Evolutionary conservation across 2,329 filamentous ascomycete genomes (phyloP).

Genomic region (Shiraia sp.): DNA sequence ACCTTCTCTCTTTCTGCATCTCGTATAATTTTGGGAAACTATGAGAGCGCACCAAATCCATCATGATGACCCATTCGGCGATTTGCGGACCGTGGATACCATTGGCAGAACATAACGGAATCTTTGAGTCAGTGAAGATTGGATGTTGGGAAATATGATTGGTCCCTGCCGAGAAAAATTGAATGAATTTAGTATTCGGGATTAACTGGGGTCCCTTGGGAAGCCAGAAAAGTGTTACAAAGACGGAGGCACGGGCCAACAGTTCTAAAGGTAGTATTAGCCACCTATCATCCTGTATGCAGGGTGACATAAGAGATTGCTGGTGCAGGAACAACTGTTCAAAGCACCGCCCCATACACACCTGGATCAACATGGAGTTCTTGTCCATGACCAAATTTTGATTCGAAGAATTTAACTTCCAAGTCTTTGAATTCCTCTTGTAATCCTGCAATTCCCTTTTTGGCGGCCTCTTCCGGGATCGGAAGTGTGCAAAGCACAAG

Average conservation of each 20-base stretch:
- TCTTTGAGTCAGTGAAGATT: conserved; percentile 56
- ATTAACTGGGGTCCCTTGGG: conserved; percentile 43
- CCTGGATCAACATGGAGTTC: conserved; percentile 44
- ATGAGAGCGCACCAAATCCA: conserved; percentile 61
- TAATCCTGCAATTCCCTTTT: conserved; percentile 26
- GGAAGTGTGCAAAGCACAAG: conserved; percentile 50
- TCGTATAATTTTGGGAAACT: conserved; percentile 59
- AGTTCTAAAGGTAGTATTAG: conserved; percentile 31
- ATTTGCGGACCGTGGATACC: conserved; percentile 68
- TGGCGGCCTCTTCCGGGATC: conserved; percentile 36
- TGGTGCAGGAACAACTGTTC: too few species aligned
- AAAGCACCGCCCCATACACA: conserved; percentile 21
- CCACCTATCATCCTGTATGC: not conserved
- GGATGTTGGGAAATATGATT: conserved; percentile 59
- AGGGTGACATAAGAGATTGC: too few species aligned
- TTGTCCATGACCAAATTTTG: conserved; percentile 41
- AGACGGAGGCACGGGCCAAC: conserved; percentile 50
- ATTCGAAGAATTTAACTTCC: conserved; percentile 34
- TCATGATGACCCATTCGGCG: conserved; percentile 68
- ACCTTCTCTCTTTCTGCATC: conserved; percentile 60
- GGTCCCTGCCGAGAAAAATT: conserved; percentile 61
- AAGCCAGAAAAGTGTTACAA: conserved; percentile 54
- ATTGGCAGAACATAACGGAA: conserved; percentile 59
- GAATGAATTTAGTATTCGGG: conserved; percentile 55
- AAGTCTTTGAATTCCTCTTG: conserved; percentile 36